A percentile compares a stretch with the other conserved stretches of the same genome.
Evolutionary conservation across 2,329 filamentous ascomycete genomes (phyloP).

Genomic region (Sordariomycetes sp.): DNA sequence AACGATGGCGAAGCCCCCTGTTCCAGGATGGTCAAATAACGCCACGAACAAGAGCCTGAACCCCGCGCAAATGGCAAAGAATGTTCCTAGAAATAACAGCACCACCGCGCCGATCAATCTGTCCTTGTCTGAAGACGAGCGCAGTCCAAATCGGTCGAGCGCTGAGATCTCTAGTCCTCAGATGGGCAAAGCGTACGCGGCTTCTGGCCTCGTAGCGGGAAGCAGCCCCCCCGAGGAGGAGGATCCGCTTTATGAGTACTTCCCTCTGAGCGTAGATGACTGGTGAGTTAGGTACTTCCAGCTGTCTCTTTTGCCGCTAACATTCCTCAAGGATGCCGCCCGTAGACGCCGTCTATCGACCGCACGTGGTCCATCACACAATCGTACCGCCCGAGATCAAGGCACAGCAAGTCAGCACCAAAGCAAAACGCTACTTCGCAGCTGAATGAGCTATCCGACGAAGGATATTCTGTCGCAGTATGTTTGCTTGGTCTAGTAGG

Average conservation of each 20-base stretch:
- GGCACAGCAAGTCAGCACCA: conserved; percentile 55
- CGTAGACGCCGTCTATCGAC: conserved; percentile 81
- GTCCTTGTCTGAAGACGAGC: conserved; percentile 52
- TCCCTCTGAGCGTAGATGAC: conserved; percentile 82
- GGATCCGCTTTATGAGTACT: conserved; percentile 89
- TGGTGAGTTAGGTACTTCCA: conserved; percentile 38
- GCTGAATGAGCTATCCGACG: conserved; percentile 37
- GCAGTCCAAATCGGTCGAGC: conserved; percentile 41
- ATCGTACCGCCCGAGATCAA: conserved; percentile 61
- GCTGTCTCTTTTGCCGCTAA: neutral
- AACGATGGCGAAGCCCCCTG: conserved; percentile 28
- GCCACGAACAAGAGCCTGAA: neutral
- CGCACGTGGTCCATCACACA: conserved; percentile 89
- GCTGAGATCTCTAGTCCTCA: conserved; percentile 43
- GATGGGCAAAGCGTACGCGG: conserved; percentile 26
- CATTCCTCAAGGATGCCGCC: conserved; percentile 58
- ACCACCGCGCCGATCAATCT: conserved; percentile 36
- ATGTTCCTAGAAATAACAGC: conserved; percentile 14
- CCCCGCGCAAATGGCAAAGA: conserved; percentile 10
- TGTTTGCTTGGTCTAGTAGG: too few species aligned
- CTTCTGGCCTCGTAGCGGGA: conserved; percentile 26
- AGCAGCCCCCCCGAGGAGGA: conserved; percentile 65
- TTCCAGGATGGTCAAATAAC: conserved; percentile 7
- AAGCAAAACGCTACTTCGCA: conserved; percentile 64
- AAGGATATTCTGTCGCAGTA: neutral